A percentile compares a stretch with the other conserved stretches of the same genome.
Conservation (phyloP, 306 rosid species). For the Pterocarpus santalinus region DNA sequence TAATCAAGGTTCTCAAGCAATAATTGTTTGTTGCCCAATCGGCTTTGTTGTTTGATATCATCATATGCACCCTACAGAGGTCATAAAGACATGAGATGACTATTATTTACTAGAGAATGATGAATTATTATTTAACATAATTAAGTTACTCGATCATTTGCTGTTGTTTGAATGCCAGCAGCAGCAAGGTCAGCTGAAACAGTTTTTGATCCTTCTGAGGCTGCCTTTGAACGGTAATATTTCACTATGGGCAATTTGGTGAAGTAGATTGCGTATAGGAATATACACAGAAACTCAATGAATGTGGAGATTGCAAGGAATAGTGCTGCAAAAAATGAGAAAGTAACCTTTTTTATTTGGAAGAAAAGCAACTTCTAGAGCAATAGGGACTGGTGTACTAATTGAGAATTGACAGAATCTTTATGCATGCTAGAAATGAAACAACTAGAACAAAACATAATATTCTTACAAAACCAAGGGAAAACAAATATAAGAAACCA, state of each 20-base stretch:
- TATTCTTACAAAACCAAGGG: background rate
- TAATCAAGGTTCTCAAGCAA: slow-evolving; percentile 64
- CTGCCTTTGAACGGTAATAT: slow-evolving; percentile 79
- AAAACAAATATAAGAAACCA: slow-evolving; percentile 1
- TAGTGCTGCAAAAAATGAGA: slow-evolving; percentile 60
- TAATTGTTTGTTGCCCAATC: slow-evolving; percentile 61
- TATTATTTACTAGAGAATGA: background rate
- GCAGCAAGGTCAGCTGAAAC: slow-evolving; percentile 87
- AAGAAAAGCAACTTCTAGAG: background rate
- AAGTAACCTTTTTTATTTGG: background rate
- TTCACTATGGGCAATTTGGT: slow-evolving; percentile 78
- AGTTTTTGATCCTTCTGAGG: slow-evolving; percentile 80
- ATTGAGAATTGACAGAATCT: background rate
- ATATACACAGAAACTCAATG: slow-evolving; percentile 67
- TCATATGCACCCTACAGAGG: slow-evolving; percentile 51
- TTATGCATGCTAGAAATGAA: no score
- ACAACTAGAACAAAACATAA: background rate
- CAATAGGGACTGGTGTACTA: background rate
- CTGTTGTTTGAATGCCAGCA: slow-evolving; percentile 59
- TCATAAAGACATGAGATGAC: background rate
- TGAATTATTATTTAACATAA: background rate
- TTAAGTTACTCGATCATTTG: slow-evolving; percentile 52
- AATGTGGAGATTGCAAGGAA: slow-evolving; percentile 66
- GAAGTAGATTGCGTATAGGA: slow-evolving; percentile 71
- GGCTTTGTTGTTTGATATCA: slow-evolving; percentile 37